A percentile compares a stretch with the other conserved stretches of the same genome.
Evolutionary conservation across 139 green algal species (phyloP).

Genomic region (Chloropicon primus): DNA sequence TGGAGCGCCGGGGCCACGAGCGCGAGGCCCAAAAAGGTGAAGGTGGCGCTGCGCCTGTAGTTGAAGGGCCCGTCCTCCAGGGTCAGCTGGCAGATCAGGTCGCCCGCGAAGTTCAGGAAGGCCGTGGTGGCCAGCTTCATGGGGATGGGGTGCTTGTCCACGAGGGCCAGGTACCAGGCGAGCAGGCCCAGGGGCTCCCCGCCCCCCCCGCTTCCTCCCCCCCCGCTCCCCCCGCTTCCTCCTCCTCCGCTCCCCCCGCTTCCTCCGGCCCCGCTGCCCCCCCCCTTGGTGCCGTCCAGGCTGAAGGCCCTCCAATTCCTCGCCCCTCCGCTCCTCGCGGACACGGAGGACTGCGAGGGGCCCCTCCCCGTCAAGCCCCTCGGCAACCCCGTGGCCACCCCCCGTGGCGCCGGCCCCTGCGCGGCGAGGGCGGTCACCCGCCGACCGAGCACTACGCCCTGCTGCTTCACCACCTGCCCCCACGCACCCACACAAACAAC

Average conservation of each 20-base stretch:
- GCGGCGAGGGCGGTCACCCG: too few relatives aligned
- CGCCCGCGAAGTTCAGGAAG: slow-evolving; percentile 68
- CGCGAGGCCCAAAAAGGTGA: slow-evolving; percentile 47
- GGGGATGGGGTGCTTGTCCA: slow-evolving; percentile 24
- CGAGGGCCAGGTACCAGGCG: slow-evolving; percentile 38
- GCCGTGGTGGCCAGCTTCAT: slow-evolving; percentile 69
- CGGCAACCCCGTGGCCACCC: too few relatives aligned
- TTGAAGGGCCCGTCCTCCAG: slow-evolving; percentile 46
- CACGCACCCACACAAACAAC: too few relatives aligned
- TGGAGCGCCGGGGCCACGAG: slow-evolving; percentile 69
- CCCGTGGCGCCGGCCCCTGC: too few relatives aligned
- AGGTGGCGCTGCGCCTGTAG: slow-evolving; percentile 42
- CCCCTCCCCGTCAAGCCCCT: too few relatives aligned
- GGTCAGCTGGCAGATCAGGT: slow-evolving; percentile 58
- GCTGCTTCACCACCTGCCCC: too few relatives aligned
- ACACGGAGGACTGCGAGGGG: too few relatives aligned
- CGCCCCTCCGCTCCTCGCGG: neutral
- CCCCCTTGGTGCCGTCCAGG: slow-evolving; percentile 11
- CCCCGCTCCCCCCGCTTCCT: neutral
- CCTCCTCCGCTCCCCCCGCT: slow-evolving; percentile 7
- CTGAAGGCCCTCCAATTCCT: neutral
- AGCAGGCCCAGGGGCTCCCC: neutral
- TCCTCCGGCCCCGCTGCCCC: slow-evolving; percentile 10
- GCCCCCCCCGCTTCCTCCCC: neutral
- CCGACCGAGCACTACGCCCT: too few relatives aligned